Evolutionary conservation across 2,329 filamentous ascomycete species (phyloP), one percentile per base, ranked within the genome.

Genomic region (Microdochium nivale): DNA sequence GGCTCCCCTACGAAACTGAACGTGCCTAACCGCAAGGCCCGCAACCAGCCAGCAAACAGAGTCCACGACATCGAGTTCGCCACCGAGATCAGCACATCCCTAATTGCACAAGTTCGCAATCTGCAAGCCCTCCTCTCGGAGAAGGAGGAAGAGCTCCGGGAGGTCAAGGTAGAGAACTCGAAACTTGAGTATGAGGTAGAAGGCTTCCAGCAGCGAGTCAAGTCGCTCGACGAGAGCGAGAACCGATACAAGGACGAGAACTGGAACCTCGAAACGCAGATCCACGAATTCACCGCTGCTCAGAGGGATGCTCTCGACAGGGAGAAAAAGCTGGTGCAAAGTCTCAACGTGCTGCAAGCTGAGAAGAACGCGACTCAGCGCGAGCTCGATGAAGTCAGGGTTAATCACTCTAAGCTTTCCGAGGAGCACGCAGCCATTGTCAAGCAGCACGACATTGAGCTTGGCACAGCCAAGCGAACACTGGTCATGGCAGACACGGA

Each of bases 181-280:
- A 81, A 83, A 54, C 76, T 97, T 33, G 91, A 97, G 66, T 79
- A 88, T 32, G 91, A 96, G 58, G 80, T 84, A 0, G 87, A 95
- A 65, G 82, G 80, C 2, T 81, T 95, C 56, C 80, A 86, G 50
- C 88, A 95, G 66, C 83, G 90, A 32, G 75, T 97, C 57, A 87
- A 88, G 63, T 80, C 81, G 7, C 75, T 96, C 40, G 91, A 96
- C 60, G 94, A 99, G 69, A 96, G 88, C 65, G 94, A 99, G 67
- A 87, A 95, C 62, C 86, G 89, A 50, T 96, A 95, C 73, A 97
- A 96, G 70, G 94, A 99, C 63, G 94, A 97, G 68, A 99, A 97
- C 66, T 99, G 94, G 94, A 92, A 88, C 56, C 78, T 99, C 35
- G 94, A 99, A 68, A 95, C 91, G 0, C 88, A 90, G 60, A 79